phyloP scores from a whole-genome alignment of 805 yeast genomes.

The Ogataea ganodermae region DNA sequence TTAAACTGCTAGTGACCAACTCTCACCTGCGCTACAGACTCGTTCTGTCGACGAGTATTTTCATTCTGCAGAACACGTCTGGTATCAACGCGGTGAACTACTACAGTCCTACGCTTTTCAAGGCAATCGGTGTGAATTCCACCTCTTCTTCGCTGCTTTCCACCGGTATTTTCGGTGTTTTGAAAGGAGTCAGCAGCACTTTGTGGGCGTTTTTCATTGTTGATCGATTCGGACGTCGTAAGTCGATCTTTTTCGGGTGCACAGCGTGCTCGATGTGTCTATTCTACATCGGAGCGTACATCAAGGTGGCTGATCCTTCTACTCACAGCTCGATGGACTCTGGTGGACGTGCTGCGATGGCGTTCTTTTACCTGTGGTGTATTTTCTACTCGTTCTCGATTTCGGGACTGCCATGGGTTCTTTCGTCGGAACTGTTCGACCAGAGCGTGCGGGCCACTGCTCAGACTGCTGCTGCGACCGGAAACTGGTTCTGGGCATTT shows the following conservation, averaged over 20 bases:
- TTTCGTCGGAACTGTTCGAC: slow-evolving; percentile 7
- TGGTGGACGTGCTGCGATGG: slow-evolving; percentile 8
- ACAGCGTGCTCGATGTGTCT: slow-evolving; percentile 6
- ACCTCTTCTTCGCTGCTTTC: slow-evolving; percentile 27
- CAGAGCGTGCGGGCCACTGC: slow-evolving; percentile 7
- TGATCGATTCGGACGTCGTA: slow-evolving; percentile 6
- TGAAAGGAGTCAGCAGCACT: slow-evolving; percentile 4
- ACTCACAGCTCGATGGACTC: background rate
- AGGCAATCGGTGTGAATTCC: slow-evolving; percentile 41
- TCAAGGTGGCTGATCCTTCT: slow-evolving; percentile 4
- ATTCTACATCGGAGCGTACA: slow-evolving; percentile 8
- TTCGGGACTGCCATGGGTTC: slow-evolving; percentile 7
- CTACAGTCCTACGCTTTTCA: slow-evolving; percentile 47
- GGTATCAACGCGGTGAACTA: slow-evolving; percentile 52
- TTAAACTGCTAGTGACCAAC: slow-evolving; percentile 40
- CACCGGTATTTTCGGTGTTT: slow-evolving; percentile 20
- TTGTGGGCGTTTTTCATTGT: slow-evolving; percentile 7
- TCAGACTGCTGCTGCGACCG: slow-evolving; percentile 4
- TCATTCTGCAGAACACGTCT: slow-evolving; percentile 30
- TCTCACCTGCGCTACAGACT: slow-evolving; percentile 27
- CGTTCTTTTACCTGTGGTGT: slow-evolving; percentile 8
- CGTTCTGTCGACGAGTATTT: slow-evolving; percentile 18
- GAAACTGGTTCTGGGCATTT: slow-evolving; percentile 9
- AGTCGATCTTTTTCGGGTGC: slow-evolving; percentile 7
- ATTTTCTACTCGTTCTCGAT: slow-evolving; percentile 6